Conservation (phyloP, 2,329 filamentous ascomycete species). For the Calonectria hawksworthii region DNA sequence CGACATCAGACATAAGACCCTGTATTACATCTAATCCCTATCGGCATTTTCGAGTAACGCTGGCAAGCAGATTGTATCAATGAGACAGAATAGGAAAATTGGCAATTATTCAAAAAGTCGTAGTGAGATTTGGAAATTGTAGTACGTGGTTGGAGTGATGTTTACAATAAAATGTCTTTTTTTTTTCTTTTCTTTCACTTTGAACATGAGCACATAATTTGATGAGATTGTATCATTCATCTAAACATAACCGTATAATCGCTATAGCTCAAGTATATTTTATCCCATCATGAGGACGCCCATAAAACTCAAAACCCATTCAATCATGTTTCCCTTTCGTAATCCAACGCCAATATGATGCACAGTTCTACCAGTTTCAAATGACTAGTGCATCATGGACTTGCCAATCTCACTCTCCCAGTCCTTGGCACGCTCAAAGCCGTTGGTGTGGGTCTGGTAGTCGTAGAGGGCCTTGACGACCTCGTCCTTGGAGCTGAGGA, state of each 20-base stretch:
- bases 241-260: neutral
- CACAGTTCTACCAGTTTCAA: neutral
- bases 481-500: slow-evolving; percentile 79
- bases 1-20: neutral
- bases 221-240: neutral
- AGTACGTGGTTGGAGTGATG: too few species aligned
- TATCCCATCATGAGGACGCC: neutral
- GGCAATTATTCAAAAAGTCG: neutral
- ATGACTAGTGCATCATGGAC: slow-evolving; percentile 67
- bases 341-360: slow-evolving; percentile 32
- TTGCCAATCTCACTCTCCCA: slow-evolving; percentile 93
- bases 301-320: neutral
- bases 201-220: slow-evolving; percentile 29
- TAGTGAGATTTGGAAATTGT: too few species aligned
- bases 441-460: slow-evolving; percentile 80
- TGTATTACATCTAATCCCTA: neutral
- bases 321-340: slow-evolving; percentile 2
- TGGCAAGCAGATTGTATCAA: neutral
- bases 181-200: too few species aligned
- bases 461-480: slow-evolving; percentile 84
- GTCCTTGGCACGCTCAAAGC: slow-evolving; percentile 82
- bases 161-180: too few species aligned
- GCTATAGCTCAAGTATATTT: neutral
- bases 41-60: neutral
- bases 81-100: neutral